Base-by-base conservation (phyloP, 2,329 filamentous ascomycete genomes). In the Neonectria faginata region DNA sequence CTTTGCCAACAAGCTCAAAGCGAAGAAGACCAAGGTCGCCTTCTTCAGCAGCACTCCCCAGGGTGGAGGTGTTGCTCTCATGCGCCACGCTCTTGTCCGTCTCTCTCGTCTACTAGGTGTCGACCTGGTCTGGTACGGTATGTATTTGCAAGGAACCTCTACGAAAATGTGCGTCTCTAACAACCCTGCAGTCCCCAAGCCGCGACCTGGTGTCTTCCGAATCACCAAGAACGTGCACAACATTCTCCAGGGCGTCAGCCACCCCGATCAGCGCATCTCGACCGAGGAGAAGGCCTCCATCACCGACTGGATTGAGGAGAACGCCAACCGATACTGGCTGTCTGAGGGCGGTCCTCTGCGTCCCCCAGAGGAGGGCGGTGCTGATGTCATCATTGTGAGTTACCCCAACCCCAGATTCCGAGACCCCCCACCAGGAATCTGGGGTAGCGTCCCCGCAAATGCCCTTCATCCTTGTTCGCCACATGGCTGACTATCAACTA, bases 161-260 rank as follows among this genome's bases (percentile, higher is more conserved):
- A 27, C 18, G 1, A 12, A 12, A 39, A 14, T 12, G 29, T 2
- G 5, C 36, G 12, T 25, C 36, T 33, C 60, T 70, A 2, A 71
- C 50, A 25, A 1, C 2, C 29, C 25, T 25, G 33, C 27, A 85
- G 92, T 95, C 1, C 92, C 92, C 7, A 93, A 93, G 76, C 92
- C 92, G 22, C 89, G 91, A 55, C 91, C 91, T 3, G 89, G 91
- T 16, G 89, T 95, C 11, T 96, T 96, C 79, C 86, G 92, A 55
- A 91, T 93, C 78, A 96, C 92, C 70, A 96, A 96, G 80, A 94
- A 91, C 69, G 91, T 94, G 71, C 92, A 96, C 86, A 96, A 96
- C 79, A 94, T 95, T 68, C 87, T 96, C 3, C 92, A 96, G 79
- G 92, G 92, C 9, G 92, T 94, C 45, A 88, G 89, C 44, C 82